These are phyloP conservation scores for Paramecium tetraurelia DNA, from an alignment of 73 alveolate species.

Conservation along the genomic window DNA sequence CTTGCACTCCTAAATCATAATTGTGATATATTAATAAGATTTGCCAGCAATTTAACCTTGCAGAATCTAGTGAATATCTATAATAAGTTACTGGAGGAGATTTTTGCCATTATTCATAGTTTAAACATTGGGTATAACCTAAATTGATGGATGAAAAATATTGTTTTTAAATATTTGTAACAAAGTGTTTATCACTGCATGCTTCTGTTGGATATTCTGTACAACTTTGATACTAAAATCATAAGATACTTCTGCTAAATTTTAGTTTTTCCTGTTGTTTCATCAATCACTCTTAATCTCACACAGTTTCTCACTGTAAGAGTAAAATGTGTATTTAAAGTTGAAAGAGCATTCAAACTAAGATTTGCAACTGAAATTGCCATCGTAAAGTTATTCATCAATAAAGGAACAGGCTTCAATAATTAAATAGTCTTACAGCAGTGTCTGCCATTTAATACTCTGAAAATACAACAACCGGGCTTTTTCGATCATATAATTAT, in stretches of 20 bases:
- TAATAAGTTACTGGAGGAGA: constrained; percentile 7
- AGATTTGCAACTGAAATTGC: background rate
- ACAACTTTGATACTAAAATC: background rate
- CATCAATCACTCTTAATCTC: background rate
- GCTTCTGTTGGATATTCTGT: constrained; percentile 12
- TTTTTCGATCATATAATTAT: background rate
- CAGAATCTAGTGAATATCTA: background rate
- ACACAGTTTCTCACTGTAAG: background rate
- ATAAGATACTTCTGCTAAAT: background rate
- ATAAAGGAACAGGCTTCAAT: background rate
- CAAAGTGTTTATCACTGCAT: constrained; percentile 26
- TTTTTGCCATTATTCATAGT: background rate
- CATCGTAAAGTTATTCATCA: background rate
- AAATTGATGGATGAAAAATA: background rate
- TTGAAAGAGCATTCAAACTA: background rate
- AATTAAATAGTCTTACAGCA: background rate
- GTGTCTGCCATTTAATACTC: background rate
- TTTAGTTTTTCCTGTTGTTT: background rate
- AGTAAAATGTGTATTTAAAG: background rate
- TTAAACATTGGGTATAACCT: background rate
- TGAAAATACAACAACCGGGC: constrained; percentile 18
- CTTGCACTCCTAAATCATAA: background rate
- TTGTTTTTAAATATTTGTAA: background rate
- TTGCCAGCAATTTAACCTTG: background rate
- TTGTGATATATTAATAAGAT: background rate